Percentiles rank a stretch among this genome's conserved stretches.
phyloP scores from a whole-genome alignment of 192 early-diverging fungal genomes.

The Coemansia sp. region DNA sequence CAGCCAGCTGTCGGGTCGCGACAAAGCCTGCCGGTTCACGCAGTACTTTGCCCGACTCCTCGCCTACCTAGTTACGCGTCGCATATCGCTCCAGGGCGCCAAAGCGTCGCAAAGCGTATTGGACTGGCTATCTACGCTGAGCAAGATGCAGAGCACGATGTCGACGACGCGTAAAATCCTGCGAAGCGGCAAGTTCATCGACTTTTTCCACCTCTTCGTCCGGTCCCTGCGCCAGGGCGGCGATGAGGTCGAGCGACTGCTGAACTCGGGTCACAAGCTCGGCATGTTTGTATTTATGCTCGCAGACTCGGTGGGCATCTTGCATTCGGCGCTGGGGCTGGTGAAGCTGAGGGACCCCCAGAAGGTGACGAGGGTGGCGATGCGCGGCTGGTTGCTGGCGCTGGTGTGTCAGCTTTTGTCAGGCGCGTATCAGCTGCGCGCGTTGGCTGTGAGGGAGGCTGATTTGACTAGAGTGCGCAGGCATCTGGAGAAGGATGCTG shows the following conservation, averaged over 20 bases:
- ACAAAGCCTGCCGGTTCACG: conserved; percentile 76
- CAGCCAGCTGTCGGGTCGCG: conserved; percentile 67
- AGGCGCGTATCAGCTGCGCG: conserved; percentile 41
- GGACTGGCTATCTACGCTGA: conserved; percentile 30
- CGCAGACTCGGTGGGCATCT: conserved; percentile 36
- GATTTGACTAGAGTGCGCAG: conserved; percentile 33
- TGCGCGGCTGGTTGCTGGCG: conserved; percentile 44
- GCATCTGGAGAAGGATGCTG: conserved; percentile 32
- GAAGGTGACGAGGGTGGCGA: conserved; percentile 24
- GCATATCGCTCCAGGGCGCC: conserved; percentile 15
- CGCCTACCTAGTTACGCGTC: conserved; percentile 48
- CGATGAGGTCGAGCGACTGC: conserved; percentile 32
- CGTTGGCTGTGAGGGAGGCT: conserved; percentile 18
- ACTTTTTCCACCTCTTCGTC: conserved; percentile 29
- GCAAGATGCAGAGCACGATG: conserved; percentile 24
- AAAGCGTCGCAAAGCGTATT: neutral
- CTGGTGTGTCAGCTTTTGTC: conserved; percentile 26
- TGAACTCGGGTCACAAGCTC: conserved; percentile 36
- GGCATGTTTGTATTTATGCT: conserved; percentile 52
- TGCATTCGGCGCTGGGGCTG: conserved; percentile 27
- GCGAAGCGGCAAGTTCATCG: conserved; percentile 48
- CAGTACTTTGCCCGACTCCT: conserved; percentile 88
- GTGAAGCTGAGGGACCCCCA: conserved; percentile 26
- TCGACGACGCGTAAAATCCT: conserved; percentile 43
- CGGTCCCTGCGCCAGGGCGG: conserved; percentile 7